A percentile compares a stretch with the other conserved stretches of the same genome.
Conservation (phyloP, 768 basidiomycete species). For the Panus rudis region DNA sequence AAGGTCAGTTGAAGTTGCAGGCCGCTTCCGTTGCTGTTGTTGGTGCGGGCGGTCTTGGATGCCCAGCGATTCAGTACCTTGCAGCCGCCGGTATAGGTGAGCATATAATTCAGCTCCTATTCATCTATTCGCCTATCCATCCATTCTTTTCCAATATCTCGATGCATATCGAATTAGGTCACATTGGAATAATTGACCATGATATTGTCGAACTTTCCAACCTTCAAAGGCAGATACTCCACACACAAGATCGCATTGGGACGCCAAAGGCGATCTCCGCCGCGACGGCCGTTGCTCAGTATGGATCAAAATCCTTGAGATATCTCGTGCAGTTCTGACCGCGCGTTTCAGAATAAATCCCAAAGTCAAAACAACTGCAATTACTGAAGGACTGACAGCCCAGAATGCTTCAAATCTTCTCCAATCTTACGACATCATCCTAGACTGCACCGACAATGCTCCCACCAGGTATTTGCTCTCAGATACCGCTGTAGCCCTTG, state of each 20-base stretch:
- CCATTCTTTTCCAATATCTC: no score
- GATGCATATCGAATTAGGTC: no score
- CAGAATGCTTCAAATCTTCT: conserved; percentile 59
- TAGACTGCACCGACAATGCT: conserved; percentile 95
- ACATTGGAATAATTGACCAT: conserved; percentile 82
- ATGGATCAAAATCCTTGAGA: no score
- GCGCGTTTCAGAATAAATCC: conserved; percentile 69
- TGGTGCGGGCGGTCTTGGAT: conserved; percentile 94
- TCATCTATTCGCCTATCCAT: no score
- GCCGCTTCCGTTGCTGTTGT: no score
- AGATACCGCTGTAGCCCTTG: conserved; percentile 69
- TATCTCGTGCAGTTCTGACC: no score
- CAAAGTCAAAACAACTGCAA: conserved; percentile 47
- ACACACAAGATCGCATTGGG: conserved; percentile 65
- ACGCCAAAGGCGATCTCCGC: conserved; percentile 81
- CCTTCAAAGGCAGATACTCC: conserved; percentile 86
- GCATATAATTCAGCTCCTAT: no score
- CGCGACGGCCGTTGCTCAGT: conserved; percentile 62
- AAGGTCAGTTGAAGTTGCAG: conserved; percentile 84
- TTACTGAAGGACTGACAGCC: conserved; percentile 47
- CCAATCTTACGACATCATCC: conserved; percentile 59
- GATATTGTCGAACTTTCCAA: conserved; percentile 87
- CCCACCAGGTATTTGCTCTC: conserved; percentile 90
- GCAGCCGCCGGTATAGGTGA: conserved; percentile 87
- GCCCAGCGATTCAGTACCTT: conserved; percentile 91